Percentiles rank a stretch among this genome's conserved stretches.
These are phyloP conservation scores for Phytophthora ohioensis DNA, from an alignment of 352 stramenopile species.

Conservation along the genomic window DNA sequence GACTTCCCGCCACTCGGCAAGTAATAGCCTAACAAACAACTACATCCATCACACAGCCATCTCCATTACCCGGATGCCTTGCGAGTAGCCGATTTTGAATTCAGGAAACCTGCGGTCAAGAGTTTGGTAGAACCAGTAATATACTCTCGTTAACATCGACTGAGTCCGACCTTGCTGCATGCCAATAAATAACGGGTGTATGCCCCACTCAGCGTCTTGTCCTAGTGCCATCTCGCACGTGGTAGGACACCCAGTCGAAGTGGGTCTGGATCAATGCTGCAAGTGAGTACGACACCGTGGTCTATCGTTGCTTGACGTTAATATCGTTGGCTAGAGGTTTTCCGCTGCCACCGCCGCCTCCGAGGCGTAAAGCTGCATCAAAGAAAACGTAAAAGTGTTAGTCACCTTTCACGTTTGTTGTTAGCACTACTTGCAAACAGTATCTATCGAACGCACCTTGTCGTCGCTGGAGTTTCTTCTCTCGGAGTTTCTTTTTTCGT, in stretches of 20 bases:
- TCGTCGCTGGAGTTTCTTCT: constrained; percentile 75
- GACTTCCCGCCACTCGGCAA: constrained; percentile 80
- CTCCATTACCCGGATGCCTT: too few relatives aligned
- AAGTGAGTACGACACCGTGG: constrained; percentile 18
- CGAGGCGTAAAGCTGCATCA: constrained; percentile 33
- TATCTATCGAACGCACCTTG: constrained; percentile 45
- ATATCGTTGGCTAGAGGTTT: constrained; percentile 34
- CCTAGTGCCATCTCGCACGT: not conserved
- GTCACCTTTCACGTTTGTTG: not conserved
- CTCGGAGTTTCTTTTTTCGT: constrained; percentile 75
- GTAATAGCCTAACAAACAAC: constrained; percentile 32
- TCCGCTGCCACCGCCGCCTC: constrained; percentile 34
- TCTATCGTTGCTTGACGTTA: constrained; percentile 46
- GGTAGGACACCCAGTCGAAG: constrained; percentile 3
- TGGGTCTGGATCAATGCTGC: not conserved
- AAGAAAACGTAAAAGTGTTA: constrained; percentile 6
- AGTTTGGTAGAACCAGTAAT: constrained; percentile 8
- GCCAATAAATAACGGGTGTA: constrained; percentile 48
- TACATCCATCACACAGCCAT: not conserved
- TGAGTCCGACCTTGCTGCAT: constrained; percentile 20
- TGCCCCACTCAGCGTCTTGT: constrained; percentile 14
- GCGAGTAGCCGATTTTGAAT: too few relatives aligned
- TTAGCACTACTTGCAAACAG: not conserved
- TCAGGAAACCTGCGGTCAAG: not conserved
- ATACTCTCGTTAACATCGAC: constrained; percentile 21